Evolutionary conservation across 768 basidiomycete genomes (phyloP), one percentile per base, ranked within the genome.

Genomic region (Collybia nuda): DNA sequence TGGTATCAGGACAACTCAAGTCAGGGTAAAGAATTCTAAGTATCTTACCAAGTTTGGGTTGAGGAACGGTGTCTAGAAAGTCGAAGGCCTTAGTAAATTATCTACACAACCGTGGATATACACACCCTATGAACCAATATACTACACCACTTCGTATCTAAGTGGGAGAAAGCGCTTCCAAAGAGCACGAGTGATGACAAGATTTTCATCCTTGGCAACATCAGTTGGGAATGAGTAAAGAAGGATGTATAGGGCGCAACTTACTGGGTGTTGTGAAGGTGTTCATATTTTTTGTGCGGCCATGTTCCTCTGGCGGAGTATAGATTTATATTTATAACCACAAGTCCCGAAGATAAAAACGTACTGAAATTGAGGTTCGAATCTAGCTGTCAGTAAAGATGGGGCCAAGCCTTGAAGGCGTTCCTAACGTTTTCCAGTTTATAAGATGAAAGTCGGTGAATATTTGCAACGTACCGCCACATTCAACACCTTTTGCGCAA

Each of bases 131-230:
- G 71, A 26, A 77, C 70, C 6, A 77, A 59, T 11, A 72, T 67
- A 45, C 69, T 72, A 50, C 76, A 76, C 74, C 75, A 76, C 35
- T 67, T 70, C 2, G 69, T 60, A 56, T 75, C 72, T 11, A 76
- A 57, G 26, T 70, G 71, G 1, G 66, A 57, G 48, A 77, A 74
- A 6, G 74, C 69, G 14, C 70, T 67, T 26, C 62, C 68, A 15
- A 77, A 61, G 9, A 77, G 58, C 1, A 65, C 61, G 5, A 76
- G 60, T 6, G 67, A 63, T 1, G 64, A 66, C 5, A 74, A 52
- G 14, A 71, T 50, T 36, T 66, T 65, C 21, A 56, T 57, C 41
- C 71, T 72, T 14, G 19, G 19, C 32, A 11, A 32, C 12, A 14
- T 32, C 14, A 11, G 32, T 32, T 32, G 9, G 12, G 9, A 14